These are phyloP conservation scores for Dissoconium aciculare DNA, from an alignment of 2,329 filamentous ascomycete species.

Conservation along the genomic window DNA sequence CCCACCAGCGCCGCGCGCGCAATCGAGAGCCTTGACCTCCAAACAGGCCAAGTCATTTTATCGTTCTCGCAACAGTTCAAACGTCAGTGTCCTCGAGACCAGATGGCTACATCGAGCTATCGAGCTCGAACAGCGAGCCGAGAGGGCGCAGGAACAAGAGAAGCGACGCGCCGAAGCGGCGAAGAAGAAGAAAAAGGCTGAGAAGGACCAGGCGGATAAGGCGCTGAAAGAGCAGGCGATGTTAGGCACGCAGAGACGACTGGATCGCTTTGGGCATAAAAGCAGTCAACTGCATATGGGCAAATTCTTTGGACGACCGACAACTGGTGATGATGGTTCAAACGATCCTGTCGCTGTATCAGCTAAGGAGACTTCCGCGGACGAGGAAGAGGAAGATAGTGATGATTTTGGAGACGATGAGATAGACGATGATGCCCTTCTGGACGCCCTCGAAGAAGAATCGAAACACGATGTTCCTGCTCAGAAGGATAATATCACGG, in stretches of 20 bases:
- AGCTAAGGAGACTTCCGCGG: too few relatives aligned
- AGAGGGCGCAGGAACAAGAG: conserved; percentile 21
- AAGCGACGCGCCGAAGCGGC: conserved; percentile 18
- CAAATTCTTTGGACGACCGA: conserved; percentile 19
- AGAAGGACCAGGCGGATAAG: conserved; percentile 9
- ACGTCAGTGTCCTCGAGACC: conserved; percentile 20
- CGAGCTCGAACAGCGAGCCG: conserved; percentile 22
- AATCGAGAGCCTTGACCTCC: conserved; percentile 22
- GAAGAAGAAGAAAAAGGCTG: conserved; percentile 18
- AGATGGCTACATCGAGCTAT: conserved; percentile 22
- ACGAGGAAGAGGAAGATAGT: conserved; percentile 6
- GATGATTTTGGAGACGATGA: conserved; percentile 17
- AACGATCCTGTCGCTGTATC: too few relatives aligned
- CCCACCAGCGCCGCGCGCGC: too few relatives aligned
- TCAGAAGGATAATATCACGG: too few relatives aligned
- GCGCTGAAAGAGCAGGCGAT: conserved; percentile 4
- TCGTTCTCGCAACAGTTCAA: conserved; percentile 20
- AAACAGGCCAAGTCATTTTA: conserved; percentile 25
- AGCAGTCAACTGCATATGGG: conserved; percentile 25
- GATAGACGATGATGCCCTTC: conserved; percentile 21
- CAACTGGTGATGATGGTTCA: conserved; percentile 1
- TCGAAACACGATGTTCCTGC: background rate
- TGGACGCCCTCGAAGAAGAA: conserved; percentile 13
- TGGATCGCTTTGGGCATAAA: conserved; percentile 22
- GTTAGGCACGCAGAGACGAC: conserved; percentile 19